These are phyloP conservation scores for Nepenthes mirabilis DNA, from an alignment of 148 eudicot species.

Conservation along the genomic window DNA sequence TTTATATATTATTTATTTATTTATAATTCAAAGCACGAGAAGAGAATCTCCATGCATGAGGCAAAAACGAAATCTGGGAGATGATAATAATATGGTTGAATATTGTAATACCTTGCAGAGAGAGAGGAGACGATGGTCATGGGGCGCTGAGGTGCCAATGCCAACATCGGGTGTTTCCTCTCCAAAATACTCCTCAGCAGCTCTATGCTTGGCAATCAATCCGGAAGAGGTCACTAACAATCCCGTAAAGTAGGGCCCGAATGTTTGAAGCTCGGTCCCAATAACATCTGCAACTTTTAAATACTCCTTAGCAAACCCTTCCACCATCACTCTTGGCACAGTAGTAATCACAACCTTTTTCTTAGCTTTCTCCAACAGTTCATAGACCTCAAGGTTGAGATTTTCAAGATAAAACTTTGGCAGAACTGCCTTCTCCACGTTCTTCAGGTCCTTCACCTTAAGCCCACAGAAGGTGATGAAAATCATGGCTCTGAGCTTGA, in stretches of 20 bases:
- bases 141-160: constrained; percentile 39
- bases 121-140: constrained; percentile 48
- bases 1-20: too few relatives aligned
- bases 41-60: too few relatives aligned
- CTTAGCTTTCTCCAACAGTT: constrained; percentile 26
- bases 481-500: constrained; percentile 52
- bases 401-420: constrained; percentile 89
- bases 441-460: constrained; percentile 38
- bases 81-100: background rate
- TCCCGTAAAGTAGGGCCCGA: constrained; percentile 47
- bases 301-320: constrained; percentile 69
- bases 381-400: constrained; percentile 43
- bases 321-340: constrained; percentile 86
- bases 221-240: constrained; percentile 27
- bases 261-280: constrained; percentile 58
- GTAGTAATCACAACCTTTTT: constrained; percentile 43
- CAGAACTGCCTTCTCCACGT: constrained; percentile 61
- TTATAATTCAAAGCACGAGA: too few relatives aligned
- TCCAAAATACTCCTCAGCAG: constrained; percentile 44
- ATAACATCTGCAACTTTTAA: constrained; percentile 42
- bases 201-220: constrained; percentile 44
- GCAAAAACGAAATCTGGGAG: background rate
- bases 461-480: constrained; percentile 92
- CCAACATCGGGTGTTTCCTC: constrained; percentile 55
- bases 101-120: constrained; percentile 54